These are phyloP conservation scores for Blastocystis sp. DNA, from an alignment of 352 stramenopile species.

Conservation along the genomic window DNA sequence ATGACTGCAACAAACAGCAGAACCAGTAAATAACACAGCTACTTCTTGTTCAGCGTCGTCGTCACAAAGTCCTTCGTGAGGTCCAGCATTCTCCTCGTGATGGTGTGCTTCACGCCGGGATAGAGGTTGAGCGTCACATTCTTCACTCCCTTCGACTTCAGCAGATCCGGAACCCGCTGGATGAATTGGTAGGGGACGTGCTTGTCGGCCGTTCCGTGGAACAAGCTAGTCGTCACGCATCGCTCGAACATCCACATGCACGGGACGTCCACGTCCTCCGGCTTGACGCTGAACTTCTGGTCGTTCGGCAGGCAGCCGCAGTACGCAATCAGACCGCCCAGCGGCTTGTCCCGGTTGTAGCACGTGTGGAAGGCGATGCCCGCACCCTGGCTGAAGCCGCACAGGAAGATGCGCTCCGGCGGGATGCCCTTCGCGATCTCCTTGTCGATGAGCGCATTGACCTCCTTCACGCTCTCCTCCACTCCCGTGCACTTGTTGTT, in stretches of 20 bases:
- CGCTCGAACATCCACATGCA: neutral
- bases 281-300: constrained; percentile 15
- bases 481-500: constrained; percentile 49
- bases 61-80: constrained; percentile 24
- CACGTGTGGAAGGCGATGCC: constrained; percentile 38
- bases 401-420: constrained; percentile 47
- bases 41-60: constrained; percentile 12
- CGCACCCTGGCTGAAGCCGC: constrained; percentile 61
- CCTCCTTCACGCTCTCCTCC: constrained; percentile 30
- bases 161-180: neutral
- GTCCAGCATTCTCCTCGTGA: constrained; percentile 59
- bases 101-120: constrained; percentile 44
- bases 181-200: constrained; percentile 55
- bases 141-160: constrained; percentile 55
- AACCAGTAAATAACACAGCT: constrained; percentile 43
- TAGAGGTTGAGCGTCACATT: constrained; percentile 51
- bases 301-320: constrained; percentile 57
- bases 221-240: constrained; percentile 8
- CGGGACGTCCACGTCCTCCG: constrained; percentile 2
- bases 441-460: constrained; percentile 55
- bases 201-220: constrained; percentile 56
- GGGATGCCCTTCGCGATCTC: constrained; percentile 46
- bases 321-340: constrained; percentile 31
- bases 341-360: constrained; percentile 3
- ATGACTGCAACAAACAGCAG: constrained; percentile 29